Evolutionary conservation across 1,139 yeast genomes (phyloP), one percentile per base, ranked within the genome.

Genomic region (Zygosaccharomyces pseudobailii): DNA sequence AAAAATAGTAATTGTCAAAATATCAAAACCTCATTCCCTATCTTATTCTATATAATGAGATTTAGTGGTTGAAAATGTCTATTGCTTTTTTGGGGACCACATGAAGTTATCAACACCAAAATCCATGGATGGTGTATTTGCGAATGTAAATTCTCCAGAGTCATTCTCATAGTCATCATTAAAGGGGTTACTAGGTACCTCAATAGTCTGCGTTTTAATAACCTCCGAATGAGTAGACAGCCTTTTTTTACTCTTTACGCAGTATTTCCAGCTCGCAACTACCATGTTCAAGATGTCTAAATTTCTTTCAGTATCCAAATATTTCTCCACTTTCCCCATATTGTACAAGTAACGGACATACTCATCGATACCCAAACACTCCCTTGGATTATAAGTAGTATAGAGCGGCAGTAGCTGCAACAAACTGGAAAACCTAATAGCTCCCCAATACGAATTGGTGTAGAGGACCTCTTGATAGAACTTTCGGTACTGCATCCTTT

Each of bases 391-490:
- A 70, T 83, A 83, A 24, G 80, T 71, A 1, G 83, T 81, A 67
- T 87, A 89, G 40, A 87, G 72, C 1, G 96, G 96, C 38, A 89
- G 73, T 56, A 80, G 83, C 36, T 79, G 68, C 39, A 90, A 65
- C 19, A 88, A 66, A 44, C 80, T 72, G n/a, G 78, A 75, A 64
- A 89, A 89, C 5, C 84, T 75, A 19, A 89, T 77, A 1, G 77
- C 82, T 21, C 75, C 71, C 48, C 74, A 70, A 27, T 79, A 65
- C 51, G 80, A 79, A 79, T 80, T 79, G 30, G 71, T 73, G 55
- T 77, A 62, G 31, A 72, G 61, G 0, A 83, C 81, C 55, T 84
- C 90, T 56, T 81, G 84, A 23, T 82, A 70, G 56, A 85, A 79
- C 54, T 76, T 66, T 50, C 83, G 81, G 57, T 79, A 82, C 7